Percentiles rank a stretch among this genome's conserved stretches.
phyloP scores from a whole-genome alignment of 176 grass and related monocot genomes.

The Hordeum vulgare region DNA sequence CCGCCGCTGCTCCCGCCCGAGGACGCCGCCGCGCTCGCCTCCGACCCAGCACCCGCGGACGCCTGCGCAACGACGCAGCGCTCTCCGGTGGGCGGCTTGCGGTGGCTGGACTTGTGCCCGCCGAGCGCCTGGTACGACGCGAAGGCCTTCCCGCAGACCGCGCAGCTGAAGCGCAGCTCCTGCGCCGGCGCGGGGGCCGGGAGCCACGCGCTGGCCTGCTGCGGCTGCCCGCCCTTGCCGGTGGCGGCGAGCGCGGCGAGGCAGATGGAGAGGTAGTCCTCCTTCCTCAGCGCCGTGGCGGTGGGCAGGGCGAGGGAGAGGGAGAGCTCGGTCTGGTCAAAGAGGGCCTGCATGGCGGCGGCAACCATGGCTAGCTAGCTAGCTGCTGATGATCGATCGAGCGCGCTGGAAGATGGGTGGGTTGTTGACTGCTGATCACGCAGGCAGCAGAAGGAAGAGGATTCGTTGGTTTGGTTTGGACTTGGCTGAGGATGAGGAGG shows the following conservation, averaged over 20 bases:
- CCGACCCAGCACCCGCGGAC: neutral
- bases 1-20: neutral
- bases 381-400: neutral
- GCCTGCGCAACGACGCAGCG: neutral
- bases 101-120: slow-evolving; percentile 94
- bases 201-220: neutral
- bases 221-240: neutral
- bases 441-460: neutral
- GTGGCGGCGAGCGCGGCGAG: slow-evolving; percentile 42
- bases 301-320: slow-evolving; percentile 5
- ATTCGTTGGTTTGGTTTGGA: neutral
- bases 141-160: slow-evolving; percentile 73
- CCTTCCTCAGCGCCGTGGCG: slow-evolving; percentile 20
- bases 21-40: neutral
- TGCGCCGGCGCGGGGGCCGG: neutral
- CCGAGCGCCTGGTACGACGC: slow-evolving; percentile 80
- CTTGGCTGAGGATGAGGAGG: neutral
- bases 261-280: slow-evolving; percentile 69
- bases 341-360: slow-evolving; percentile 16
- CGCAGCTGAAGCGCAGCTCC: slow-evolving; percentile 50
- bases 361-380: neutral
- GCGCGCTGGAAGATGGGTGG: neutral
- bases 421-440: neutral
- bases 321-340: slow-evolving; percentile 24
- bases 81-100: slow-evolving; percentile 16